Conservation (phyloP, 176 grass and related monocot species). For the maize (Zea mays) region Zm-B73-REFERENCE-NAM-5.0 NC_050102.1:148374001-148374500, state of each 20-base stretch:
- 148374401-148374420: constrained; percentile 67
- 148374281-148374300: constrained; percentile 30
- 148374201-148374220: constrained; percentile 82
- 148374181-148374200: constrained; percentile 89
- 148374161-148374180: constrained; percentile 41
- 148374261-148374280: constrained; percentile 77
- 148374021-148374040: constrained; percentile 98
- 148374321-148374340: constrained; percentile 5
- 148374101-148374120: not conserved
- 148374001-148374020: constrained; percentile 99
- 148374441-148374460: constrained; percentile 21
- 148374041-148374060: constrained; percentile 85
- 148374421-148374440: constrained; percentile 65
- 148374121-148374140: not conserved
- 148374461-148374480: constrained; percentile 32
- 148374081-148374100: not conserved
- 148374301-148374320: constrained; percentile 18
- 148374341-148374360: constrained; percentile 44
- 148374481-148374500: constrained; percentile 39
- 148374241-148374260: constrained; percentile 68
- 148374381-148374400: constrained; percentile 48
- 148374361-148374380: constrained; percentile 61
- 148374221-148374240: constrained; percentile 81
- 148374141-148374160: constrained; percentile 18
- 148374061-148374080: constrained; percentile 6